These are phyloP conservation scores for Ganoderma lucidum DNA, from an alignment of 1,284 basidiomycete genomes.

Conservation along the genomic window DNA sequence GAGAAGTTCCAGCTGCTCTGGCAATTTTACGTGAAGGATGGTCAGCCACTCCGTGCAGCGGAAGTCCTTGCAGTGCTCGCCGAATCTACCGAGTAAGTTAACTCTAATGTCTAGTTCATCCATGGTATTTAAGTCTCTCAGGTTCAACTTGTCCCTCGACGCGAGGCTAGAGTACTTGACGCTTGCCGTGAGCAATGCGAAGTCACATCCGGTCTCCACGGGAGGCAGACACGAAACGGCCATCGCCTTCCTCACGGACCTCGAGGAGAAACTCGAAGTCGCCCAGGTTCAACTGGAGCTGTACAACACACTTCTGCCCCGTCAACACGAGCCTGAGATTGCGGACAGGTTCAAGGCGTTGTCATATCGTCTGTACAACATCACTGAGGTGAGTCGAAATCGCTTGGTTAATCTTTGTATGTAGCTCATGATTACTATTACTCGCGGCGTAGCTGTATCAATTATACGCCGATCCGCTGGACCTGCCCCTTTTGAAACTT, in stretches of 20 bases:
- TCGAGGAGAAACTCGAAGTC: conserved; percentile 97
- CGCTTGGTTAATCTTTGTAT: neutral
- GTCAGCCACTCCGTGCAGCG: conserved; percentile 86
- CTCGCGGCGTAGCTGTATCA: conserved; percentile 75
- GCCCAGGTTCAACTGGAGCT: conserved; percentile 96
- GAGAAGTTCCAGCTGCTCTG: conserved; percentile 92
- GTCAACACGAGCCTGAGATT: conserved; percentile 65
- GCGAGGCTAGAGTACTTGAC: conserved; percentile 89
- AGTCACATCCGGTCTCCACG: conserved; percentile 86
- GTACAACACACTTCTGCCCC: conserved; percentile 69
- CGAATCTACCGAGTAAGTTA: conserved; percentile 80
- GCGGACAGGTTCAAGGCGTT: conserved; percentile 64
- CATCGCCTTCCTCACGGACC: conserved; percentile 90
- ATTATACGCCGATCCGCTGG: conserved; percentile 88
- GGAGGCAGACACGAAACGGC: conserved; percentile 83
- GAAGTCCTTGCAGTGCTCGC: conserved; percentile 89
- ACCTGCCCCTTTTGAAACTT: conserved; percentile 86
- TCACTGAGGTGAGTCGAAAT: conserved; percentile 68
- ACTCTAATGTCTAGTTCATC: neutral
- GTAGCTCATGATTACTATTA: neutral
- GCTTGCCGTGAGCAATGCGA: conserved; percentile 94
- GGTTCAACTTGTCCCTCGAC: conserved; percentile 76
- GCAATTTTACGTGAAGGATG: conserved; percentile 96
- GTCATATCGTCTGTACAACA: conserved; percentile 64
- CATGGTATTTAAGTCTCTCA: conserved; percentile 38